Percentiles rank a stretch among this genome's conserved stretches.
Conservation (phyloP, 2,329 filamentous ascomycete species). For the Juglanconis sp. region DNA sequence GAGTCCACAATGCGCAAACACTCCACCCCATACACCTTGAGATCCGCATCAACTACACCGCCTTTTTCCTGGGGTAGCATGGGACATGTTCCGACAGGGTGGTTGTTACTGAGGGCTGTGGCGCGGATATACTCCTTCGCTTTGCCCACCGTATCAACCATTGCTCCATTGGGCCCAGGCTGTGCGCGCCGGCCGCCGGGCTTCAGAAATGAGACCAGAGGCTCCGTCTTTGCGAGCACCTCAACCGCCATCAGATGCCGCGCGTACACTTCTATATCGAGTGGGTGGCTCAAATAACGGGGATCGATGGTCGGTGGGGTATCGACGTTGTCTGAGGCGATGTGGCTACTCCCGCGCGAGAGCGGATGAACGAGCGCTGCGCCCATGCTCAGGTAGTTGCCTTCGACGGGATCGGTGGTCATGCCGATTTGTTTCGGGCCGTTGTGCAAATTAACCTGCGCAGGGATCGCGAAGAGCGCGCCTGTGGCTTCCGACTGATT, state of each 20-base stretch:
- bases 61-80: constrained; percentile 6
- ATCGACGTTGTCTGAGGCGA: constrained; percentile 39
- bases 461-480: constrained; percentile 17
- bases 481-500: constrained; percentile 11
- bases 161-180: neutral
- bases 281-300: constrained; percentile 50
- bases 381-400: constrained; percentile 51
- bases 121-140: neutral
- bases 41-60: neutral
- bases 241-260: constrained; percentile 38
- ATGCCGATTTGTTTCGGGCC: neutral
- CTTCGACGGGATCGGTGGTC: neutral
- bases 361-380: constrained; percentile 58
- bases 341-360: constrained; percentile 56
- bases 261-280: constrained; percentile 50
- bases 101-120: neutral
- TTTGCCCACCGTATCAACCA: neutral
- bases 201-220: neutral
- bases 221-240: constrained; percentile 11
- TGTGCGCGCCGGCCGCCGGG: neutral
- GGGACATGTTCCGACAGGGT: neutral
- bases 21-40: neutral
- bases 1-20: neutral
- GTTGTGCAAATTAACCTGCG: constrained; percentile 23
- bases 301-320: constrained; percentile 50